Base-by-base conservation (phyloP, 1,139 yeast species). In the Torulaspora globosa region DNA sequence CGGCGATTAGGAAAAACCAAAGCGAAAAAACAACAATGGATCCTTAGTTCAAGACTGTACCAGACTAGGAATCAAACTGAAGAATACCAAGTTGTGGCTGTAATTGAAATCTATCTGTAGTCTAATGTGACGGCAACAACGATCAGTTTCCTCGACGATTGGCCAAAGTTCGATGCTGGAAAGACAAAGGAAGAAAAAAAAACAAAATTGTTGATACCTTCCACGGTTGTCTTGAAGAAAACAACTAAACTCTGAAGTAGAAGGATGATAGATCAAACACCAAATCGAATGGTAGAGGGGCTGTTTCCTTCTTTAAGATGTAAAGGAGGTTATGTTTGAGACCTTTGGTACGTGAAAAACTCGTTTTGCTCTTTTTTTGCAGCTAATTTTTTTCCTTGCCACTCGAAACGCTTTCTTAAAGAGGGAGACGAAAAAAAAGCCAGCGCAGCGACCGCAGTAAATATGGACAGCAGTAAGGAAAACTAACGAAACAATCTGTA, bases 371-470 rank as follows among this genome's bases (percentile, higher is more conserved):
- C 30, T 34, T 35, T 37, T 35, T 42, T 38, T 41, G 19, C 12
- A 26, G 23, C 15, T 38, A 24, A 36, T 39, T 36, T 46, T 42
- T 41, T 41, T 43, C 30, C 40, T 43, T 43, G 37, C 40, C 43
- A 43, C 47, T 43, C 34, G 39, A 43, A 37, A 18, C 40, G 39
- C 24, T 16, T 16, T 8, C 23, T 23, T 21, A 33, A 41, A 32
- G 35, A 35, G 30, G 38, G 36, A 30, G 34, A 29, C 19, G 28
- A 41, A 23, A 35, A 9, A 21, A 27, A 36, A 36, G 16, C 30
- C 18, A 31, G 19, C 16, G 3, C n/a, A 16, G 11, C 12, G 3
- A 31, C 21, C 9, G 11, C 3, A 12, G 21, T 8, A 10, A 18
- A 16, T 15, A 16, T 10, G 10, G 29, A 26, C 6, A 26, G 29